Conservation (phyloP, 495 filamentous ascomycete species). For the Rhizodiscina lignyota region DNA sequence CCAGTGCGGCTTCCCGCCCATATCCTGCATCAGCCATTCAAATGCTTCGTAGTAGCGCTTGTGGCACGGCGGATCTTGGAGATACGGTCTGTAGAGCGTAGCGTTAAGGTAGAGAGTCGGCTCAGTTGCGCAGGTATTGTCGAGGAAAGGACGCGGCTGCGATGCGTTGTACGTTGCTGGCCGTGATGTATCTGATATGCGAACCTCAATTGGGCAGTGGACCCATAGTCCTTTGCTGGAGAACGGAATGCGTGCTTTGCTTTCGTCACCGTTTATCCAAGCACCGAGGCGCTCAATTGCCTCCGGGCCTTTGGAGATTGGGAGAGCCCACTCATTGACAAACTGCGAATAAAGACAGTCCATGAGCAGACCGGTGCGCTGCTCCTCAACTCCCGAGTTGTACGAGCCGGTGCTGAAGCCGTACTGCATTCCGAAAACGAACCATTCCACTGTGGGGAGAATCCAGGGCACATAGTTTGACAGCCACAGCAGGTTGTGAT, state of each 20-base stretch:
- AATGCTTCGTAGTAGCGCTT: slow-evolving; percentile 83
- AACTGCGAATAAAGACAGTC: slow-evolving; percentile 94
- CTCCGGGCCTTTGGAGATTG: slow-evolving; percentile 76
- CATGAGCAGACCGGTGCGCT: slow-evolving; percentile 69
- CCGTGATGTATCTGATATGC: slow-evolving; percentile 64
- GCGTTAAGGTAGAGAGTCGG: slow-evolving; percentile 92
- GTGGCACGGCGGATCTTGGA: slow-evolving; percentile 58
- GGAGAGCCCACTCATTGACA: slow-evolving; percentile 96
- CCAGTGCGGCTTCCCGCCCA: slow-evolving; percentile 89
- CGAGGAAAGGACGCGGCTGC: slow-evolving; percentile 50
- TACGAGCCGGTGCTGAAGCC: slow-evolving; percentile 56
- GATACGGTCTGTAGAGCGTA: slow-evolving; percentile 83
- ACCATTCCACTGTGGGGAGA: slow-evolving; percentile 77
- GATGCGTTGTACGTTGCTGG: slow-evolving; percentile 16
- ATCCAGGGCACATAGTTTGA: slow-evolving; percentile 63
- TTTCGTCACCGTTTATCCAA: slow-evolving; percentile 58
- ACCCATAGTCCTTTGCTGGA: slow-evolving; percentile 64
- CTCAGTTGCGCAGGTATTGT: slow-evolving; percentile 45
- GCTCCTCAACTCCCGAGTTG: slow-evolving; percentile 61
- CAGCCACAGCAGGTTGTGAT: slow-evolving; percentile 72
- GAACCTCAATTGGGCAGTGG: slow-evolving; percentile 86
- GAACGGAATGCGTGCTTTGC: slow-evolving; percentile 56
- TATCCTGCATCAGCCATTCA: slow-evolving; percentile 85
- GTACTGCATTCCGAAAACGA: slow-evolving; percentile 91
- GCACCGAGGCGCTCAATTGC: slow-evolving; percentile 65